phyloP scores from a whole-genome alignment of 1,139 yeast species.

The Debaryomyces fabryi region DNA sequence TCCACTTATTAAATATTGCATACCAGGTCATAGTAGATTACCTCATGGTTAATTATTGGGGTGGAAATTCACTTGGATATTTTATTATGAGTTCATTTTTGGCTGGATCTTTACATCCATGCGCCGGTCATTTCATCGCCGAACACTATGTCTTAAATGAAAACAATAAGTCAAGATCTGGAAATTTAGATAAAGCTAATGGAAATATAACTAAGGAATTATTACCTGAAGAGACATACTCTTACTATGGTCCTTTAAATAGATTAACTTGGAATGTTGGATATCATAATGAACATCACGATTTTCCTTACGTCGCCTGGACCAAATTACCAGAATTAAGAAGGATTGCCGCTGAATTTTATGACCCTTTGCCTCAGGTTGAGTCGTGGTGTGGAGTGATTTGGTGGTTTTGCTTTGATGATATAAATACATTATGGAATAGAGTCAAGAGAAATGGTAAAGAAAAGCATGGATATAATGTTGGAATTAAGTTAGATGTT shows the following conservation, averaged over 20 bases:
- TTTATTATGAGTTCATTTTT: constrained; percentile 76
- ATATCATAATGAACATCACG: constrained; percentile 93
- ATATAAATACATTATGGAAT: constrained; percentile 72
- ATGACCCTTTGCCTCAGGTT: constrained; percentile 78
- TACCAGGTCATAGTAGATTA: constrained; percentile 63
- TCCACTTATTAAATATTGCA: constrained; percentile 70
- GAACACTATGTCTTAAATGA: constrained; percentile 80
- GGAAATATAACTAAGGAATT: constrained; percentile 34
- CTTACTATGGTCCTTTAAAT: constrained; percentile 84
- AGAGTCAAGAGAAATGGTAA: constrained; percentile 69
- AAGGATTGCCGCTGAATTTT: constrained; percentile 75
- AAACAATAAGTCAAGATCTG: constrained; percentile 49
- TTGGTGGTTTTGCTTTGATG: constrained; percentile 69
- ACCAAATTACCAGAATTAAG: constrained; percentile 69
- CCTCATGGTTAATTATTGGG: constrained; percentile 59
- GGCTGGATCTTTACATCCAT: constrained; percentile 92
- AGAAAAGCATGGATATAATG: constrained; percentile 38
- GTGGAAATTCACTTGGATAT: constrained; percentile 65
- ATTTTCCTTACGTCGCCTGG: constrained; percentile 94
- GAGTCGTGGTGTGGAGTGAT: constrained; percentile 79
- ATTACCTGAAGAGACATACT: constrained; percentile 77
- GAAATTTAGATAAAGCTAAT: constrained; percentile 15
- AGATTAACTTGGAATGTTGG: constrained; percentile 89
- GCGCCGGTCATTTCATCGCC: constrained; percentile 94
- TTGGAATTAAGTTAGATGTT: constrained; percentile 2